phyloP scores from a whole-genome alignment of 2,329 filamentous ascomycete genomes.

The Phaeosphaeria sp. region DNA sequence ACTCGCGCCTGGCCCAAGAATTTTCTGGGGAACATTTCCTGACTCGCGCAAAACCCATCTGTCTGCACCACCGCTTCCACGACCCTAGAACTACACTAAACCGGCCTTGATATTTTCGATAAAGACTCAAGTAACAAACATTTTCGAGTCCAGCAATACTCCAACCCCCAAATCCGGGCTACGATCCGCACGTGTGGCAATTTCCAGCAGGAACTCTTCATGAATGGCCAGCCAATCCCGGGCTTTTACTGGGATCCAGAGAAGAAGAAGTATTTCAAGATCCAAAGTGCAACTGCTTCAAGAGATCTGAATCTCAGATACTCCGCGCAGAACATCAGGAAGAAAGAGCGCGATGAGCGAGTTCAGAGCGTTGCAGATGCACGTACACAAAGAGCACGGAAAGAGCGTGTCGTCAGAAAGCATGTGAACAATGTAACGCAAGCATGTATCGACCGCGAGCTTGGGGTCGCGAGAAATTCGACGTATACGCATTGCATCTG shows the following conservation, averaged over 20 bases:
- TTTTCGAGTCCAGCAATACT: too few species aligned
- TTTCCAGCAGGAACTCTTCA: not conserved
- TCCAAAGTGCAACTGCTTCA: constrained; percentile 47
- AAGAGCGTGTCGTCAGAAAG: constrained; percentile 31
- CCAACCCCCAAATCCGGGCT: too few species aligned
- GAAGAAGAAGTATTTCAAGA: constrained; percentile 59
- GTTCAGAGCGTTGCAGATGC: constrained; percentile 13
- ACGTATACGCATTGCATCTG: constrained; percentile 28
- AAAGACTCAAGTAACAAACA: not conserved
- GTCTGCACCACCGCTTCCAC: not conserved
- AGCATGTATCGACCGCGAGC: constrained; percentile 33
- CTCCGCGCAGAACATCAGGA: constrained; percentile 50
- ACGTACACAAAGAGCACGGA: constrained; percentile 19
- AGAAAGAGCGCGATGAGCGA: constrained; percentile 35
- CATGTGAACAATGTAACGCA: constrained; percentile 24
- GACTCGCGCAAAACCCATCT: constrained; percentile 18
- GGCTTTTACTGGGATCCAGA: constrained; percentile 57
- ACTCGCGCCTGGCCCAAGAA: constrained; percentile 10
- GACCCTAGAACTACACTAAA: not conserved
- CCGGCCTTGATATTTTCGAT: not conserved
- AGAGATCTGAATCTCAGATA: constrained; percentile 47
- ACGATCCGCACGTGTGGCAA: too few species aligned
- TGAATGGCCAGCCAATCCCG: constrained; percentile 53
- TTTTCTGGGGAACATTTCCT: constrained; percentile 7
- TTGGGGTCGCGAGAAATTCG: constrained; percentile 26